These are phyloP conservation scores for Fraxinus platypoda DNA, from an alignment of 305 asterid species.

Conservation along the genomic window DNA sequence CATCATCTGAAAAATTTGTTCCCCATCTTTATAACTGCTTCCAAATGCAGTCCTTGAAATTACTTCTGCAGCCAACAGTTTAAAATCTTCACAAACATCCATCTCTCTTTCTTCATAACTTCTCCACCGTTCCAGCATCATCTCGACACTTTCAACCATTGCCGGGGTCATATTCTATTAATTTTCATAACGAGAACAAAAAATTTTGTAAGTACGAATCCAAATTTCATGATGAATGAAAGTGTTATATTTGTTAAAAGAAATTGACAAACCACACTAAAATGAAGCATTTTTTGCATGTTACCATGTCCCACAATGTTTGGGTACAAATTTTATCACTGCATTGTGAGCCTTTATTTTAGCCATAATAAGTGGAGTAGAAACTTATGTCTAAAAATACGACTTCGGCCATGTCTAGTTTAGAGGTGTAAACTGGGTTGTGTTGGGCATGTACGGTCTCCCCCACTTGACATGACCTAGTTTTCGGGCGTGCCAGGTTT, in stretches of 20 bases:
- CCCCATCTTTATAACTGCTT: constrained; percentile 21
- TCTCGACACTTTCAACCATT: constrained; percentile 33
- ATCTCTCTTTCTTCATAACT: not conserved
- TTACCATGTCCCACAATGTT: not conserved
- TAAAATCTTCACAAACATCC: constrained; percentile 12
- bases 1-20: constrained; percentile 11
- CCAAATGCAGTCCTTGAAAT: constrained; percentile 20
- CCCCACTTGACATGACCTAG: not conserved
- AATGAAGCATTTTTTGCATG: not conserved
- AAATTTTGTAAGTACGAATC: not conserved
- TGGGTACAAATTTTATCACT: not conserved
- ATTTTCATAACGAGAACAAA: not conserved
- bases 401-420: not conserved
- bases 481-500: not conserved
- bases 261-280: not conserved
- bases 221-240: not conserved
- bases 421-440: not conserved
- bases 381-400: not conserved
- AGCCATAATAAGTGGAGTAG: not conserved
- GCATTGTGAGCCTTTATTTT: not conserved
- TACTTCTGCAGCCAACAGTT: constrained; percentile 10
- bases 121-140: constrained; percentile 25
- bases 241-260: not conserved
- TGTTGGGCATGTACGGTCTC: no score
- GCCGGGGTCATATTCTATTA: constrained; percentile 31